Percentiles rank a stretch among this genome's conserved stretches.
phyloP scores from a whole-genome alignment of 768 basidiomycete species.

The Psilocybe cyanescens region DNA sequence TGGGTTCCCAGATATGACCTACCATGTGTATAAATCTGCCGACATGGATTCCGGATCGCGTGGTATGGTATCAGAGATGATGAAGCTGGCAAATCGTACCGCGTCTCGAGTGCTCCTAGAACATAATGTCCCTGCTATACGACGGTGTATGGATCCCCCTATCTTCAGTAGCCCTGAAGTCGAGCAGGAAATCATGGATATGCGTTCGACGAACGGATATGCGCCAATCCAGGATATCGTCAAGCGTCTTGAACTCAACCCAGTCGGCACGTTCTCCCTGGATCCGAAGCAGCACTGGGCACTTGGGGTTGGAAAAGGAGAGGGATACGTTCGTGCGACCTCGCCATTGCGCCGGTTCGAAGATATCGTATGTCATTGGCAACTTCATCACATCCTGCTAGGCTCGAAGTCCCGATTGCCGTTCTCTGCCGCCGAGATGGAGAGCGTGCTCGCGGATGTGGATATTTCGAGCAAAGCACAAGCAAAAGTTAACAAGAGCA shows the following conservation, averaged over 20 bases:
- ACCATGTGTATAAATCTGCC: conserved; percentile 38
- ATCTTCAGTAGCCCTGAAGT: conserved; percentile 31
- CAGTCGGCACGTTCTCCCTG: conserved; percentile 47
- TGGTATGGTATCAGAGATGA: conserved; percentile 72
- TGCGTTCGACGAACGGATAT: conserved; percentile 49
- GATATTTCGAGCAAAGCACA: conserved; percentile 33
- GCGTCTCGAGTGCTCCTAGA: conserved; percentile 75
- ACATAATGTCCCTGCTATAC: conserved; percentile 62
- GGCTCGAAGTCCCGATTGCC: conserved; percentile 36
- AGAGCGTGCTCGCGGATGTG: conserved; percentile 35
- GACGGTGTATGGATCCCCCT: conserved; percentile 48
- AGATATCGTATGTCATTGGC: conserved; percentile 91
- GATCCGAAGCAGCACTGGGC: conserved; percentile 66
- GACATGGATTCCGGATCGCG: conserved; percentile 45
- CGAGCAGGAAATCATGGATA: conserved; percentile 48
- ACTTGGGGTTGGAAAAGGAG: conserved; percentile 70
- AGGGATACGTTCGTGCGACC: conserved; percentile 85
- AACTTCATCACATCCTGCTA: conserved; percentile 81
- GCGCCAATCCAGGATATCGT: conserved; percentile 41
- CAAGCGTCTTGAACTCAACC: conserved; percentile 33
- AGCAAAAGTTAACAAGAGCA: conserved; percentile 18
- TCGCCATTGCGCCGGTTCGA: conserved; percentile 86
- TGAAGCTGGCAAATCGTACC: conserved; percentile 79
- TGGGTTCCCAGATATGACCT: conserved; percentile 58
- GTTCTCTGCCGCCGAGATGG: conserved; percentile 52